Percentiles rank a stretch among this genome's conserved stretches.
Conservation (phyloP, 805 yeast genomes). For the Millerozyma miso region DNA sequence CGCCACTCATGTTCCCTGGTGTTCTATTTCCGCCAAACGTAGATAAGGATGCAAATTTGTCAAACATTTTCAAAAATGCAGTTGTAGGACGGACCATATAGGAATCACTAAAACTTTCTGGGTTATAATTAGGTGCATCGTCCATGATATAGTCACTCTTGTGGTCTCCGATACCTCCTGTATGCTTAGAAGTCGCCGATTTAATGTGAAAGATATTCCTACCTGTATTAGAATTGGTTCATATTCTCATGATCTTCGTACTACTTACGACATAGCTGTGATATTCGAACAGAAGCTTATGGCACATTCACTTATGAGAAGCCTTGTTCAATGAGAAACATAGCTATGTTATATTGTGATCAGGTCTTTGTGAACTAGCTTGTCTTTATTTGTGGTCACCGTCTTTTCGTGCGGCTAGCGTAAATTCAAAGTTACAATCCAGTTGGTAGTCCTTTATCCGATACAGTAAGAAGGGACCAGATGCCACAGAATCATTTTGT, state of each 20-base stretch:
- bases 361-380: not conserved
- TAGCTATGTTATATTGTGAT: not conserved
- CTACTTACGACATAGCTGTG: constrained; percentile 6
- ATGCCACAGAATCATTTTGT: not conserved
- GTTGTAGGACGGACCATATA: constrained; percentile 18
- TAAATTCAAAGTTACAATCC: not conserved
- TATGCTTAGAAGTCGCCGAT: constrained; percentile 2
- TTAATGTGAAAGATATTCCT: constrained; percentile 8
- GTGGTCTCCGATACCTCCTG: not conserved
- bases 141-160: constrained; percentile 2
- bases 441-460: not conserved
- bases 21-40: constrained; percentile 5
- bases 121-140: constrained; percentile 8
- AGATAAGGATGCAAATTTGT: constrained; percentile 12
- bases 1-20: not conserved
- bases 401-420: not conserved
- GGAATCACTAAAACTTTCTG: constrained; percentile 9
- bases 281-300: not conserved
- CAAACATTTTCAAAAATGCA: constrained; percentile 18
- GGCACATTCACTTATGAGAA: not conserved
- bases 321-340: not conserved
- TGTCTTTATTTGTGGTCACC: not conserved
- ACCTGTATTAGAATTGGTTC: not conserved
- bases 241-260: not conserved
- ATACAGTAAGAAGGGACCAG: not conserved